Conservation (phyloP, 148 eudicot species). For the Amaranthus hypochondriacus region DNA sequence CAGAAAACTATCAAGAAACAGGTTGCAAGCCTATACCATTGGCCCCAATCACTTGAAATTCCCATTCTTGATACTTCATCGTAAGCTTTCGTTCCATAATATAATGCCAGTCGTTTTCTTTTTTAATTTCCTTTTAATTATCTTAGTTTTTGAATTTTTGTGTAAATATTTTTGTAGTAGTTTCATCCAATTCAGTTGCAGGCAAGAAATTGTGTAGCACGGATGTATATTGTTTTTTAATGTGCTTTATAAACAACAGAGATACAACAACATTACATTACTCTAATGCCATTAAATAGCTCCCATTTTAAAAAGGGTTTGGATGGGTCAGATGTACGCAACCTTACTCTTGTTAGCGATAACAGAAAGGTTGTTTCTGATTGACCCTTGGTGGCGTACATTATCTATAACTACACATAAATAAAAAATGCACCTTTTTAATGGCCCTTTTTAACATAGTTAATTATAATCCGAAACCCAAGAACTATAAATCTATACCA, state of each 20-base stretch:
- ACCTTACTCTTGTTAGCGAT: too few species aligned
- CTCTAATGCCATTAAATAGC: too few species aligned
- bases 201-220: background rate
- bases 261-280: too few species aligned
- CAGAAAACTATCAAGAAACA: constrained; percentile 78
- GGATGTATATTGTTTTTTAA: background rate
- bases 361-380: too few species aligned
- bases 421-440: too few species aligned
- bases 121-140: background rate
- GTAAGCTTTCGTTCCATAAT: constrained; percentile 33
- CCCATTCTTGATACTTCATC: constrained; percentile 72
- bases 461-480: too few species aligned
- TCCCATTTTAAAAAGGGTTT: too few species aligned
- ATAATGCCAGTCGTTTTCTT: background rate
- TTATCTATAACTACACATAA: too few species aligned
- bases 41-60: constrained; percentile 83
- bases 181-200: background rate
- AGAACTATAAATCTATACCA: background rate
- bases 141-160: background rate
- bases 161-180: background rate
- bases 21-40: constrained; percentile 73
- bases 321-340: too few species aligned
- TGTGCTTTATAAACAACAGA: background rate
- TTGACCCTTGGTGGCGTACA: too few species aligned
- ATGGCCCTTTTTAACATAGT: too few species aligned